Evolutionary conservation across 2,329 filamentous ascomycete species (phyloP), one percentile per base, ranked within the genome.

Genomic region (Aureobasidium uvarum): DNA sequence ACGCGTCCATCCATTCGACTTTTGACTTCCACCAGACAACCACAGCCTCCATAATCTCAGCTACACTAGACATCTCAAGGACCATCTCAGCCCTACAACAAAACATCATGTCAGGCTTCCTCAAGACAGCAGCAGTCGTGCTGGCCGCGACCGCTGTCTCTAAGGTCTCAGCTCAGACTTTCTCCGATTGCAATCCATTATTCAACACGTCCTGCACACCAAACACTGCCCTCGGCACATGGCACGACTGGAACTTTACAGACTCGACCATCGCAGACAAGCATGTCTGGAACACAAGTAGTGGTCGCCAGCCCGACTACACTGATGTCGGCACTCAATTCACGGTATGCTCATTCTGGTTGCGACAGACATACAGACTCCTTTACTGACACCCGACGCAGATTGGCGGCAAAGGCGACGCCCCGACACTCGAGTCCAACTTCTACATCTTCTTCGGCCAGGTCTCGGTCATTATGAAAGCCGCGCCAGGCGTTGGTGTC

Each of bases 391-490:
- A 13, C 48, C n/a, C 11, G 20, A 36, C 16, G 25, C 38, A 65
- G 62, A 86, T 96, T 76, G 78, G 77, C 62, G 82, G 87, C 73
- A 83, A 87, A 69, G 86, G 88, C 68, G 86, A 96, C 70, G 89
- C 90, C 0, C 90, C 92, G 0, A 96, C 91, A 0, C 84, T 96
- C 68, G 84, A 87, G 69, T 87, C 89, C 54, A 86, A 87, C 70
- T 94, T 92, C 75, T 95, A 92, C 79, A 89, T 96, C 77, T 92
- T 96, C 81, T 94, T 89, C 70, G 92, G 92, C 65, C 86, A 87
- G 67, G 87, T 91, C 55, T 91, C 95, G 77, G 83, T 94, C 66
- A 82, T 85, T 70, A 85, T 96, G 81, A 91, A 91, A 79, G 89
- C 90, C 4, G 87, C 92, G 0, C 79, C 81, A 1, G 92, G 92